Evolutionary conservation across 2,329 filamentous ascomycete species (phyloP), one percentile per base, ranked within the genome.

Genomic region (Sporothrix euskadiensis): DNA sequence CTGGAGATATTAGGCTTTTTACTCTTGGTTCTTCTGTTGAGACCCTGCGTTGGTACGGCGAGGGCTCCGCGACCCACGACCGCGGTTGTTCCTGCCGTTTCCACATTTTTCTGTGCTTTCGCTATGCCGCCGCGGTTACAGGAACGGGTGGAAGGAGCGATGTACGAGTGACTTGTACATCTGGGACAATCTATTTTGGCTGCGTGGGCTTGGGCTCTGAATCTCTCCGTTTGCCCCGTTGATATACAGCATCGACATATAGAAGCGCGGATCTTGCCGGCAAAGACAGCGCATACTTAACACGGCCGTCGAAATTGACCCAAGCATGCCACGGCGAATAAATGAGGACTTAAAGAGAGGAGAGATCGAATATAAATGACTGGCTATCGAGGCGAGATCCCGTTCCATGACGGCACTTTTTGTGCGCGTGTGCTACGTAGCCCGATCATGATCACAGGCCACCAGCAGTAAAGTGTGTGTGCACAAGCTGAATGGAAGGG

Each of bases 21-120:
- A 30, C 22, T 30, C 30, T 56, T 5, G 4, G 30, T 22, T 56
- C 14, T 44, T 44, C 44, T 44, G 59, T 44, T 44, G 35, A 65
- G 59, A 65, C 59, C 35, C 39, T 65, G 59, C 59, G 59, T 65
- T 44, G 35, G 59, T 14, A 65, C 59, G 56, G 56, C 56, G 35
- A 59, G 30, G 19, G 56, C 56, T 19, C 56, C 56, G 30, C 56
- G 56, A 59, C 56, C 4, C 7, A 35, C 22, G 22, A 19, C 26
- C 56, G 26, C 14, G 14, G 56, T 59, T 14, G 35, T 14, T 44
- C n/a, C 59, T 44, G 35, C 59, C 39, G 1, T 65, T 63, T 26
- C 35, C 16, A 3, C 59, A 26, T 5, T 49, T 22, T 56, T 14
- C 22, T 56, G 22, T 22, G n/a, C 19, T 12, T 26, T 63, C 19